Evolutionary conservation across 1,139 yeast species (phyloP), one percentile per base, ranked within the genome.

Genomic region (Taphrina flavorubra): DNA sequence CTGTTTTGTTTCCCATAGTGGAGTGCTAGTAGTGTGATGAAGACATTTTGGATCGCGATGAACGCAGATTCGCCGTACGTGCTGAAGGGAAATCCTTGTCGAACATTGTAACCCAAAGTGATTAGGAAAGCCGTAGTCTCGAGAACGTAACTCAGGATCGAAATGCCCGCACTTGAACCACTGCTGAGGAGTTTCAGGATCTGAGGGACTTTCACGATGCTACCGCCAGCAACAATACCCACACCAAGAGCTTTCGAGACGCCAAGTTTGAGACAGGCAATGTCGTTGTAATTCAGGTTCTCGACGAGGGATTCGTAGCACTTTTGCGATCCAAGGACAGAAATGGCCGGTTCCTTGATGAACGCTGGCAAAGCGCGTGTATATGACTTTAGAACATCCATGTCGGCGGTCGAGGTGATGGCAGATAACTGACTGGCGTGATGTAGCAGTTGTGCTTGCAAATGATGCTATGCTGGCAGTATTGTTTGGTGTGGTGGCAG

Each of bases 61-160:
- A 82, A 75, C 1, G 79, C 77, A 36, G 79, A 74, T 71, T 82
- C 85, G 55, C 84, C 84, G 73, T 80, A 82, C 14, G 82, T 77
- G 68, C 79, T 74, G 69, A 82, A 81, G n/a, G 81, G 79, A 69
- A 79, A 79, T 18, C 77, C 74, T 60, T 75, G 74, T 69, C 83
- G 78, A 71, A 78, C 78, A 72, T 80, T 80, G 73, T 81, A 82
- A 7, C 81, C 78, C 40, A 80, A 77, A 60, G 80, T 77, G 65
- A 81, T 77, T 66, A 80, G 70, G 71, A 80, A 79, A 31, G 80
- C 75, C 3, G 79, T 68, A 1, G 82, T 78, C 73, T 82, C 85
- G 67, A 82, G 74, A 14, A 77, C 63, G 67, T 75, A 77, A 49
- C 78, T 73, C 25, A 79, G 25, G 58, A 81, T 74, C 59, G 83